Percentiles rank a stretch among this genome's conserved stretches.
phyloP scores from a whole-genome alignment of 108 stramenopile species.

The Cyclotella kingstonii region DNA sequence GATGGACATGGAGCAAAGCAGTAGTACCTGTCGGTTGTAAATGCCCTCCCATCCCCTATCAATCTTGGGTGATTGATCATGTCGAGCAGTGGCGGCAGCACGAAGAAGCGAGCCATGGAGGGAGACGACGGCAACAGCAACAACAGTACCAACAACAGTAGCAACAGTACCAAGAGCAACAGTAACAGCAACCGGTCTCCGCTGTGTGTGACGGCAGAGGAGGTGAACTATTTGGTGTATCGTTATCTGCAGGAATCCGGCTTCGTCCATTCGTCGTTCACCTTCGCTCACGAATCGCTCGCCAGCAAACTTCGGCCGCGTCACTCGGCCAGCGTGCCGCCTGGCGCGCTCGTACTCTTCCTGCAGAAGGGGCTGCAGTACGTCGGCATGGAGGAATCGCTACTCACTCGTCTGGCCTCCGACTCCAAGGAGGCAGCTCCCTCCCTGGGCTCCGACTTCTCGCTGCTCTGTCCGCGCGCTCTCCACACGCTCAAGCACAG shows the following conservation, averaged over 20 bases:
- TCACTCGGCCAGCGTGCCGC: slow-evolving; percentile 72
- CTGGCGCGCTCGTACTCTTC: slow-evolving; percentile 82
- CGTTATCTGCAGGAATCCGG: slow-evolving; percentile 90
- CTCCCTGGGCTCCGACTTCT: slow-evolving; percentile 50
- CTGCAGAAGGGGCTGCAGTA: slow-evolving; percentile 90
- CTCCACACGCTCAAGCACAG: slow-evolving; percentile 66
- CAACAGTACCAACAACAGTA: background rate
- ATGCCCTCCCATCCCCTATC: too few relatives aligned
- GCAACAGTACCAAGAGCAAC: slow-evolving; percentile 17
- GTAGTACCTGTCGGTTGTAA: too few relatives aligned
- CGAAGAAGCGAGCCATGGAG: background rate
- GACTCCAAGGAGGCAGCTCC: slow-evolving; percentile 14
- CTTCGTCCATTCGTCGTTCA: slow-evolving; percentile 93
- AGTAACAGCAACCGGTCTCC: slow-evolving; percentile 16
- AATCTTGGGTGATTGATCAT: too few relatives aligned
- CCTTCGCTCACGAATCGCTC: slow-evolving; percentile 93
- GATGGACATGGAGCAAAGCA: too few relatives aligned
- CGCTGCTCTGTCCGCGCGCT: slow-evolving; percentile 69
- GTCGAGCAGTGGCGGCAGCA: slow-evolving; percentile 6
- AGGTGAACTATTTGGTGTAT: slow-evolving; percentile 93
- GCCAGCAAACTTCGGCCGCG: slow-evolving; percentile 69
- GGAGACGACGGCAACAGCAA: background rate
- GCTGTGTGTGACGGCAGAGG: slow-evolving; percentile 77
- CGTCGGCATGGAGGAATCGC: slow-evolving; percentile 83
- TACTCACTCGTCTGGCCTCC: too few relatives aligned